A percentile compares a stretch with the other conserved stretches of the same genome.
These are phyloP conservation scores for Linnemannia hyalina DNA, from an alignment of 192 early-diverging fungal species.

Conservation along the genomic window DNA sequence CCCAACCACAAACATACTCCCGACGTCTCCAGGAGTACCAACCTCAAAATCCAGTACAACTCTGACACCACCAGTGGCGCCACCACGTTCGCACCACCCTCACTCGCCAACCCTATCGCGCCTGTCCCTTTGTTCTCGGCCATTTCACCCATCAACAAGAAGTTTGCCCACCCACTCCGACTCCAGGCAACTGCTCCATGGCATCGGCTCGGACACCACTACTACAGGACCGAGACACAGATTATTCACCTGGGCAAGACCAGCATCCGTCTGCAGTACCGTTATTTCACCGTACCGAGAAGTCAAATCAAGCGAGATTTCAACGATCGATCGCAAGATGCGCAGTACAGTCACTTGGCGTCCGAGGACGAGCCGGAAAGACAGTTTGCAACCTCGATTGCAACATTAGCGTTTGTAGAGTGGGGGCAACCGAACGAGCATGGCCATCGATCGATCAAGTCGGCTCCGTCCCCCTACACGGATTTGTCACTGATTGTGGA, in stretches of 20 bases:
- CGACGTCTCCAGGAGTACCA: constrained; percentile 12
- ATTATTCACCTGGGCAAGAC: constrained; percentile 20
- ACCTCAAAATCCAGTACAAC: constrained; percentile 13
- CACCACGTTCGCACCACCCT: neutral
- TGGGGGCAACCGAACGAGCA: constrained; percentile 12
- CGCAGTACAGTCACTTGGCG: constrained; percentile 4
- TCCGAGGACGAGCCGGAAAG: constrained; percentile 24
- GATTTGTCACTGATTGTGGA: constrained; percentile 3
- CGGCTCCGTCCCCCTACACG: neutral
- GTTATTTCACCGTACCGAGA: constrained; percentile 17
- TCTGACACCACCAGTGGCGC: neutral
- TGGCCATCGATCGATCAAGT: constrained; percentile 23
- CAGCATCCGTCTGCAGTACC: constrained; percentile 26
- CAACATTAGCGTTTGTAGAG: constrained; percentile 14
- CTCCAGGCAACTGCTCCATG: neutral
- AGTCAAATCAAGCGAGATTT: constrained; percentile 32
- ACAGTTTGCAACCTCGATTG: constrained; percentile 22
- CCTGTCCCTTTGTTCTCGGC: neutral
- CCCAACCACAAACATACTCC: constrained; percentile 7
- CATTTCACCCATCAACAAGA: neutral
- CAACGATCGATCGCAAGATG: constrained; percentile 23
- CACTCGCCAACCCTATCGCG: neutral
- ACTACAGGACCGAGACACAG: constrained; percentile 17
- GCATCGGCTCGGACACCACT: neutral
- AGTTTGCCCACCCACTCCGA: neutral